Base-by-base conservation (phyloP, 805 yeast species). In the Helenozyma baotianmanensis region DNA sequence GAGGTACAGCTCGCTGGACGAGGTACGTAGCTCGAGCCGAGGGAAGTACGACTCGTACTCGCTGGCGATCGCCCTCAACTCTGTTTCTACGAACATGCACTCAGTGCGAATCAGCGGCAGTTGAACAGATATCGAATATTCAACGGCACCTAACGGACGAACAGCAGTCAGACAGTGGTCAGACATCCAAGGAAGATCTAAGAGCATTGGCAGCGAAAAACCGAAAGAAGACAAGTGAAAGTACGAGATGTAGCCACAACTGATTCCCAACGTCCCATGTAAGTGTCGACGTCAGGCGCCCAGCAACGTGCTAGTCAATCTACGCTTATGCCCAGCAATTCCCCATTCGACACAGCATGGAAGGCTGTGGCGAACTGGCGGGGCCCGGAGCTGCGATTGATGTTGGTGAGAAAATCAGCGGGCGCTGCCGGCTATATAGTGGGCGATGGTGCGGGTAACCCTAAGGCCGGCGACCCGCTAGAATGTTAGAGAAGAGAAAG, bases 221-320 rank as follows among this genome's bases (percentile, higher is more conserved):
- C n/a, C n/a, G n/a, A n/a, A n/a, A n/a, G n/a, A n/a, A n/a, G n/a
- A n/a, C n/a, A n/a, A n/a, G n/a, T n/a, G n/a, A n/a, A n/a, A n/a
- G n/a, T n/a, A n/a, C n/a, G n/a, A 30, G 32, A 33, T 46, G 47
- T 46, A 42, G 48, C 50, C 45, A 25, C 50, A 44, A 44, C 50
- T 46, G 50, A 46, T 46, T 46, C 50, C 50, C 43, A 44, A 39
- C 49, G 47, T 33, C 42, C 43, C 48, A 46, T 42, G 18, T 39
- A 38, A 35, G 32, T 30, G 48, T 46, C 50, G 44, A 40, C 50
- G 48, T 35, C 50, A 40, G 50, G 50, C 50, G 50, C 50, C 50
- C 50, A 46, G 50, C 47, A 46, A 44, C 49, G 50, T 46, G 50
- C 49, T 34, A 31, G 25, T 39, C 33, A 27, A 35, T 46, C 47